These are phyloP conservation scores for Stemphylium vesicarium DNA, from an alignment of 2,329 filamentous ascomycete species.

Conservation along the genomic window DNA sequence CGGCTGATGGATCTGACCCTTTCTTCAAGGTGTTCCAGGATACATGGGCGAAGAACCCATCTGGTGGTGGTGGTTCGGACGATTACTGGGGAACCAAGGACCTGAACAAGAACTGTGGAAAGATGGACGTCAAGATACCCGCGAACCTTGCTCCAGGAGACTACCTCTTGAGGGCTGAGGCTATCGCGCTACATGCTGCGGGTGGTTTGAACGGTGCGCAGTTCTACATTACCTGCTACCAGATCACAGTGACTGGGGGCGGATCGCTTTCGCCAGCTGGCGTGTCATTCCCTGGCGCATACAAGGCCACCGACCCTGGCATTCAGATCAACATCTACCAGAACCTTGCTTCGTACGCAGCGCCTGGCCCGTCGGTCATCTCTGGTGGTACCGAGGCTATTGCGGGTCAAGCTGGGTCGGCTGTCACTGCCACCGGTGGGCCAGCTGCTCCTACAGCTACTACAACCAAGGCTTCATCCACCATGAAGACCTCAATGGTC, in stretches of 20 bases:
- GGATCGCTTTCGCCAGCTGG: conserved; percentile 57
- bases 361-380: conserved; percentile 58
- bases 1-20: conserved; percentile 56
- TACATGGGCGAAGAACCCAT: conserved; percentile 56
- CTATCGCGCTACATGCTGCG: conserved; percentile 63
- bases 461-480: conserved; percentile 9
- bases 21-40: conserved; percentile 67
- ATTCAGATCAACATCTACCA: conserved; percentile 68
- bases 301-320: conserved; percentile 64
- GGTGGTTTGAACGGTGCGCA: conserved; percentile 53
- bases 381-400: conserved; percentile 37
- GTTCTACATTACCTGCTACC: conserved; percentile 59
- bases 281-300: conserved; percentile 60
- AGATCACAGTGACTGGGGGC: conserved; percentile 64
- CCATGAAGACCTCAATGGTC: conserved; percentile 13
- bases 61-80: conserved; percentile 49
- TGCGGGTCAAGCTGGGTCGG: conserved; percentile 35
- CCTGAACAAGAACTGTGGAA: conserved; percentile 54
- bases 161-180: conserved; percentile 61
- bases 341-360: conserved; percentile 53
- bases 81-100: conserved; percentile 59
- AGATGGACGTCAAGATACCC: conserved; percentile 61
- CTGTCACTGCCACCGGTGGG: conserved; percentile 27
- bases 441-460: conserved; percentile 18
- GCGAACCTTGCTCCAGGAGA: conserved; percentile 58